A percentile compares a stretch with the other conserved stretches of the same genome.
These are phyloP conservation scores for Pseudonitzschia delicatissima DNA, from an alignment of 108 stramenopile genomes.

Conservation along the genomic window DNA sequence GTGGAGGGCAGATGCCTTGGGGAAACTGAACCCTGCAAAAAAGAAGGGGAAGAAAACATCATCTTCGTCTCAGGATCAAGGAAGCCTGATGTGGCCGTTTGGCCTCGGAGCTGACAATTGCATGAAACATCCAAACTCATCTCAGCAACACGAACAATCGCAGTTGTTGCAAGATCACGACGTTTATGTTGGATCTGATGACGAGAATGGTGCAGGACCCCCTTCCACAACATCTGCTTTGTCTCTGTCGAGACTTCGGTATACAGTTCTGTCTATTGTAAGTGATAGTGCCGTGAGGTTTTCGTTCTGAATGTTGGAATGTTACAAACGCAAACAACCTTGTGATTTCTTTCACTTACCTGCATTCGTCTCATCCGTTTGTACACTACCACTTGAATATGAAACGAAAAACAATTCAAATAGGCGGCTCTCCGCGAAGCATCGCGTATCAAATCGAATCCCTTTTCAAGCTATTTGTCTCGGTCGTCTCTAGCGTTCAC, in stretches of 20 bases:
- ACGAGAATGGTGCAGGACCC: slow-evolving; percentile 40
- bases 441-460: slow-evolving; percentile 45
- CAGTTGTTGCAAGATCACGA: slow-evolving; percentile 15
- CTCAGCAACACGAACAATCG: neutral
- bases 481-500: slow-evolving; percentile 56
- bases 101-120: neutral
- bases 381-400: no score
- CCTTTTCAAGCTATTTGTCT: slow-evolving; percentile 50
- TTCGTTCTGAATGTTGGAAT: neutral
- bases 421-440: slow-evolving; percentile 66
- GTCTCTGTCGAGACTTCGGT: slow-evolving; percentile 65
- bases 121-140: slow-evolving; percentile 4
- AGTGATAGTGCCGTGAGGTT: neutral
- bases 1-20: slow-evolving; percentile 58
- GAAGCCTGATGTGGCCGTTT: slow-evolving; percentile 1
- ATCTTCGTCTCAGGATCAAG: neutral
- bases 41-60: neutral
- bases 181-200: slow-evolving; percentile 37
- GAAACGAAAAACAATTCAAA: neutral
- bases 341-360: neutral
- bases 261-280: slow-evolving; percentile 65
- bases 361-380: no score
- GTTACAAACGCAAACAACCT: neutral
- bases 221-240: slow-evolving; percentile 63
- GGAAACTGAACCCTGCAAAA: slow-evolving; percentile 33